Conservation (phyloP, 2,329 filamentous ascomycete genomes). For the Botrytis porri region DNA sequence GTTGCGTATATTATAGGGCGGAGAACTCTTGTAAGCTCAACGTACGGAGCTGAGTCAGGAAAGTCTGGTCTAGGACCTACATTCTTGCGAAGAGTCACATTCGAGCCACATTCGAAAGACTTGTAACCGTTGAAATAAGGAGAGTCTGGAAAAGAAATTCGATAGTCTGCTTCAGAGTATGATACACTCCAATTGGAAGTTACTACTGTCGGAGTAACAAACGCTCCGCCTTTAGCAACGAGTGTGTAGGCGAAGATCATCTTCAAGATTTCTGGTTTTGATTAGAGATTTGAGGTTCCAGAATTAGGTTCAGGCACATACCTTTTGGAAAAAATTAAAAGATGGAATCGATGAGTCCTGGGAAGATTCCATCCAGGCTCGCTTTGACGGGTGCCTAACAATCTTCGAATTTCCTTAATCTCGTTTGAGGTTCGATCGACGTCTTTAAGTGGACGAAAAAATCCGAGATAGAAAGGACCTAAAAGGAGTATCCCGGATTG, state of each 20-base stretch:
- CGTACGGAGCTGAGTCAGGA: neutral
- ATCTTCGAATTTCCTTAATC: too few relatives aligned
- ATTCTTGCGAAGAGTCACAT: neutral
- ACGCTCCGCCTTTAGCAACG: neutral
- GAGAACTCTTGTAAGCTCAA: neutral
- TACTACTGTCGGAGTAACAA: neutral
- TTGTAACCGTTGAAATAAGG: neutral
- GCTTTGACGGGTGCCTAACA: too few relatives aligned
- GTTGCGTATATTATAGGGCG: neutral
- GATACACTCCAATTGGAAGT: neutral
- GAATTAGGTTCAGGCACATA: neutral
- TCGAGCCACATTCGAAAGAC: neutral
- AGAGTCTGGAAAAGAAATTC: neutral
- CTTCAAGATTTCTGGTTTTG: neutral
- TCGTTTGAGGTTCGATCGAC: too few relatives aligned
- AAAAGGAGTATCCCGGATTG: rapidly evolving
- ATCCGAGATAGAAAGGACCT: too few relatives aligned
- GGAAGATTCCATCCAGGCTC: too few relatives aligned
- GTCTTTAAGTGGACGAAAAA: too few relatives aligned
- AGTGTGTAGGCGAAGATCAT: neutral
- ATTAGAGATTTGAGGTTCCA: neutral
- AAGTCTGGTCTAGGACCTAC: neutral
- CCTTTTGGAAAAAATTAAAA: neutral
- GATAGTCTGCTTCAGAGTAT: neutral
- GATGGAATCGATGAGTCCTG: too few relatives aligned